phyloP scores from a whole-genome alignment of 306 rosid species.

The Dryas drummondii region DNA sequence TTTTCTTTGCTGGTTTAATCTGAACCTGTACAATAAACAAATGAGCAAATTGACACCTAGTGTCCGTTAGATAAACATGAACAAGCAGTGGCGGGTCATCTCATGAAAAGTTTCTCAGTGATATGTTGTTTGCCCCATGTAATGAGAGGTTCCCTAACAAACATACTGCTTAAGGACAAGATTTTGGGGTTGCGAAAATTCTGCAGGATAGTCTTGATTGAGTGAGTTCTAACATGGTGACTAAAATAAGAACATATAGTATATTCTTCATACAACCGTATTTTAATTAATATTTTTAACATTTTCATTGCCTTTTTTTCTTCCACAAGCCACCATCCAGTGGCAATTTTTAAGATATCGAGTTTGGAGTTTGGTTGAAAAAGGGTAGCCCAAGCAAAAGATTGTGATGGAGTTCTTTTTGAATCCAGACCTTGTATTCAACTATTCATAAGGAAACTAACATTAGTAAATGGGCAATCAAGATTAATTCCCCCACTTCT shows the following conservation, averaged over 20 bases:
- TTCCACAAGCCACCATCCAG: too few species aligned
- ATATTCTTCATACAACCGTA: background rate
- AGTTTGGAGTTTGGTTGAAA: too few species aligned
- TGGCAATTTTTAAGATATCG: too few species aligned
- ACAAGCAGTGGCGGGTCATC: background rate
- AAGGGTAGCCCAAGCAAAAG: too few species aligned
- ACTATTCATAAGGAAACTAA: too few species aligned
- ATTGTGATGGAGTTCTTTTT: too few species aligned
- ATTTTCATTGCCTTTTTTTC: too few species aligned
- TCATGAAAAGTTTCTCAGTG: background rate
- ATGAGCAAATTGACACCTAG: slow-evolving; percentile 13
- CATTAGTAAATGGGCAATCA: too few species aligned
- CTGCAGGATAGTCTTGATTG: background rate
- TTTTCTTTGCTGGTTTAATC: slow-evolving; percentile 55
- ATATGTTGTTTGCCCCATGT: background rate
- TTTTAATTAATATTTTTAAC: too few species aligned
- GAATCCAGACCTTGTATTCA: too few species aligned
- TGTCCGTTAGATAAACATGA: background rate
- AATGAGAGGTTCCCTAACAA: background rate
- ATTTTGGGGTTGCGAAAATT: background rate
- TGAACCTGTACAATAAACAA: slow-evolving; percentile 40
- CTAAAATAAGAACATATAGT: background rate
- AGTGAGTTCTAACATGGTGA: background rate
- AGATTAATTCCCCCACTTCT: too few species aligned
- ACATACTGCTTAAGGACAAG: background rate